Evolutionary conservation across 805 yeast genomes (phyloP).

Genomic region (Phaffomyces thermotolerans): DNA sequence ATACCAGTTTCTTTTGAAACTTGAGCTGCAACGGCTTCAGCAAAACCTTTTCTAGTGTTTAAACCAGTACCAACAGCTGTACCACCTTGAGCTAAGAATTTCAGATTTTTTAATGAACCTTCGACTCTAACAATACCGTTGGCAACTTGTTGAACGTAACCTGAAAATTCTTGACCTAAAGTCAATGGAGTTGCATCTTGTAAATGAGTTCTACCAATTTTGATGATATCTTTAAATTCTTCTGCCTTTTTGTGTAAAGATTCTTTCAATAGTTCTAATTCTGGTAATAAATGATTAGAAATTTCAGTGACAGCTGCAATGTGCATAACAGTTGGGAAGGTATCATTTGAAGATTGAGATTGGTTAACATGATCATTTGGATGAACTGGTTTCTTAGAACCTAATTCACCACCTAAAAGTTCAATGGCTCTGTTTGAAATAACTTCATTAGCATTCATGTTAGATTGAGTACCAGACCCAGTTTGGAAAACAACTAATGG

Average conservation of each 20-base stretch:
- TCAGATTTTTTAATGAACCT: constrained; percentile 64
- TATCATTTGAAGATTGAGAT: constrained; percentile 98
- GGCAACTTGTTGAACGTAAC: constrained; percentile 88
- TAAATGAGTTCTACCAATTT: constrained; percentile 97
- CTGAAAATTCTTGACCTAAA: constrained; percentile 95
- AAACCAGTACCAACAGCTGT: constrained; percentile 99
- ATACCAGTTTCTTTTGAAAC: constrained; percentile 84
- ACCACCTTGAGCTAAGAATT: constrained; percentile 95
- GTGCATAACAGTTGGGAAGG: constrained; percentile 99
- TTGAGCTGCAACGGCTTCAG: constrained; percentile 76
- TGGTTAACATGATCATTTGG: constrained; percentile 98
- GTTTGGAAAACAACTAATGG: constrained; percentile 98
- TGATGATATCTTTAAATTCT: constrained; percentile 85
- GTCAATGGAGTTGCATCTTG: constrained; percentile 99
- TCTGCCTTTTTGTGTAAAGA: constrained; percentile 71
- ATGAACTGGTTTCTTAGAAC: constrained; percentile 91
- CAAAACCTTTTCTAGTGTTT: constrained; percentile 89
- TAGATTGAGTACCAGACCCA: constrained; percentile 97
- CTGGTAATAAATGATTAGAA: constrained; percentile 67
- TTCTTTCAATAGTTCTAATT: constrained; percentile 67
- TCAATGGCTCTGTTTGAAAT: constrained; percentile 98
- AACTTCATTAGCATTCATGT: constrained; percentile 99
- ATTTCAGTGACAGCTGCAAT: constrained; percentile 96
- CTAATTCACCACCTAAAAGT: constrained; percentile 83
- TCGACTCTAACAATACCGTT: constrained; percentile 88